A percentile compares a stretch with the other conserved stretches of the same genome.
Conservation (phyloP, 2,329 filamentous ascomycete species). For the Colletotrichum salicis region DNA sequence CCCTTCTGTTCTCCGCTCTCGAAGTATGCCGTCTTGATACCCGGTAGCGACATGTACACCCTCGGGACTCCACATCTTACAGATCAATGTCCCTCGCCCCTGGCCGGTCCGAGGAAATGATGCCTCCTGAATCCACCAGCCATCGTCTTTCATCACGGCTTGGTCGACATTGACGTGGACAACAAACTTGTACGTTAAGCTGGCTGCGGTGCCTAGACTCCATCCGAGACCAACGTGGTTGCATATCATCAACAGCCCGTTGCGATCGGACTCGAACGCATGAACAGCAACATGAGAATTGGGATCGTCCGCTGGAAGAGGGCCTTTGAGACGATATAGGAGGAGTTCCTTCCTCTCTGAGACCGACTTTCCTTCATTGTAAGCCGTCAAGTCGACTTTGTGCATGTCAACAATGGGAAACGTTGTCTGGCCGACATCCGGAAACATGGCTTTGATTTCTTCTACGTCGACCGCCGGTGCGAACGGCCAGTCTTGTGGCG, state of each 20-base stretch:
- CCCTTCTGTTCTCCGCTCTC: slow-evolving; percentile 36
- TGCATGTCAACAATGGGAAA: slow-evolving; percentile 65
- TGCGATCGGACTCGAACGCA: slow-evolving; percentile 64
- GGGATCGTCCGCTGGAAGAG: slow-evolving; percentile 51
- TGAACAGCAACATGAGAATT: slow-evolving; percentile 61
- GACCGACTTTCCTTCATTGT: slow-evolving; percentile 54
- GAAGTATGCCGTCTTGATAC: slow-evolving; percentile 62
- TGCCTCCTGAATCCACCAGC: slow-evolving; percentile 66
- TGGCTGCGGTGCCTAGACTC: slow-evolving; percentile 54
- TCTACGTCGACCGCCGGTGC: slow-evolving; percentile 60
- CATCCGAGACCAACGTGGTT: slow-evolving; percentile 60
- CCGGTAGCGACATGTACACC: slow-evolving; percentile 65
- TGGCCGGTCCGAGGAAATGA: slow-evolving; percentile 59
- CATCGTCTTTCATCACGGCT: slow-evolving; percentile 56
- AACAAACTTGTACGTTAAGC: slow-evolving; percentile 62
- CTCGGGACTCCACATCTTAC: slow-evolving; percentile 64
- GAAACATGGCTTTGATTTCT: slow-evolving; percentile 48
- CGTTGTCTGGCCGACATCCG: slow-evolving; percentile 49
- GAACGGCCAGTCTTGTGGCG: slow-evolving; percentile 55
- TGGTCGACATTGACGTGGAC: slow-evolving; percentile 61
- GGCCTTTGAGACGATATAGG: slow-evolving; percentile 59
- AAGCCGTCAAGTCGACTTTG: slow-evolving; percentile 63
- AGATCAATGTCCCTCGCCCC: slow-evolving; percentile 59
- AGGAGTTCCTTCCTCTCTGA: slow-evolving; percentile 60
- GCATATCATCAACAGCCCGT: slow-evolving; percentile 62